Evolutionary conservation across 805 yeast genomes (phyloP).

Genomic region (Barnettozyma sucrosica): DNA sequence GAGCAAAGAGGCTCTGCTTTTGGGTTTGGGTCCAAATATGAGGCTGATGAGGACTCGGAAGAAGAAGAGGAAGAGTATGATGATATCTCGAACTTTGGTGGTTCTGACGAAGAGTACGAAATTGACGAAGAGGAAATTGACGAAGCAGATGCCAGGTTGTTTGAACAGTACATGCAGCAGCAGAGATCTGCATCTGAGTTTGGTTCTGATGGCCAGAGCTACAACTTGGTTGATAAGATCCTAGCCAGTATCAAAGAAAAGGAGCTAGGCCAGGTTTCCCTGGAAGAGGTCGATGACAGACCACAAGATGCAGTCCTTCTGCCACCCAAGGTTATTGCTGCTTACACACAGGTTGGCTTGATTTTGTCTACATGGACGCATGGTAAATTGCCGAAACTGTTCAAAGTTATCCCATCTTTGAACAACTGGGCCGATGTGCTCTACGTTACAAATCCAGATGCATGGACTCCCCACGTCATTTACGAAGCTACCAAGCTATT

Average conservation of each 20-base stretch:
- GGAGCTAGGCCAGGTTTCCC: conserved; percentile 36
- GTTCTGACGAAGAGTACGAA: conserved; percentile 46
- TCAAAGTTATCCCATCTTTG: conserved; percentile 89
- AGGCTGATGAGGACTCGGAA: conserved; percentile 39
- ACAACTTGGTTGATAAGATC: conserved; percentile 86
- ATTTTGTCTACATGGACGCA: conserved; percentile 85
- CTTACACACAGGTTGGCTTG: conserved; percentile 87
- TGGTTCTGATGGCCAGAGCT: conserved; percentile 37
- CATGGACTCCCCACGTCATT: conserved; percentile 93
- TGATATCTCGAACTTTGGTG: conserved; percentile 47
- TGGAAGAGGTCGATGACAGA: conserved; percentile 30
- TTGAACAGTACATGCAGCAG: conserved; percentile 64
- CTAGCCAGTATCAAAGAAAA: conserved; percentile 84
- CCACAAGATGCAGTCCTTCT: conserved; percentile 71
- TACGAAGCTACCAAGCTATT: conserved; percentile 93
- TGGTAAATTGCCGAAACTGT: conserved; percentile 94
- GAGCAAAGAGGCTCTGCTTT: conserved; percentile 25
- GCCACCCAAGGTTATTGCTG: conserved; percentile 95
- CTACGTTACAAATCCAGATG: conserved; percentile 85
- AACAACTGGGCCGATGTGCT: conserved; percentile 94
- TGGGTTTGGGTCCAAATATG: conserved; percentile 30
- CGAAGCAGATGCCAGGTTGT: conserved; percentile 78
- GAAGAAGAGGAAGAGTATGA: conserved; percentile 34
- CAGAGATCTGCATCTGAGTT: conserved; percentile 30
- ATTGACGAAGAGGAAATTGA: conserved; percentile 59